Conservation (phyloP, 2,329 filamentous ascomycete species). For the Fonsecaea monophora region DNA sequence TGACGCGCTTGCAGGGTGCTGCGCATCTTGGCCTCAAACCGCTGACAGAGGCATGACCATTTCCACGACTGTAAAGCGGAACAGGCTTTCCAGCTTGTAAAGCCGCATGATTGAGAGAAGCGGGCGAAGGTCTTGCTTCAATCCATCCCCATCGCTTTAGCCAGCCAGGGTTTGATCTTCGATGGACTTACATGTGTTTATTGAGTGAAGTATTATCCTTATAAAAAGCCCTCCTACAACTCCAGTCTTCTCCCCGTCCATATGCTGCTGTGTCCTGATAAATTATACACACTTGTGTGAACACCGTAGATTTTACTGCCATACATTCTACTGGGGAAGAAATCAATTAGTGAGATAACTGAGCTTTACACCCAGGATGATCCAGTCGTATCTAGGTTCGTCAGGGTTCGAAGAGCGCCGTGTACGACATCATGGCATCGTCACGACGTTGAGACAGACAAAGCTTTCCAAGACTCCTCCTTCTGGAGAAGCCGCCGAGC, state of each 20-base stretch:
- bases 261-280: neutral
- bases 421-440: neutral
- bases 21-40: slow-evolving; percentile 15
- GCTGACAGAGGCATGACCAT: slow-evolving; percentile 21
- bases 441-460: neutral
- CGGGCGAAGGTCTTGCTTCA: neutral
- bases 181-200: neutral
- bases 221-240: neutral
- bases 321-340: neutral
- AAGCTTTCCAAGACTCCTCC: slow-evolving; percentile 8
- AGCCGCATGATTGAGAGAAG: neutral
- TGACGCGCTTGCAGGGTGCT: neutral
- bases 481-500: neutral
- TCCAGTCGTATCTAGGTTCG: neutral
- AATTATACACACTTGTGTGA: neutral
- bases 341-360: neutral
- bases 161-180: neutral
- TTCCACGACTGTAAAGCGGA: slow-evolving; percentile 6
- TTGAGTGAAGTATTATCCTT: neutral
- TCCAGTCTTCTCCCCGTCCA: neutral
- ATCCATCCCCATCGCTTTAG: neutral
- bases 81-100: slow-evolving; percentile 1
- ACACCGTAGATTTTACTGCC: neutral
- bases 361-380: slow-evolving; percentile 1
- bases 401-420: neutral